Evolutionary conservation across 2,329 filamentous ascomycete species (phyloP).

Genomic region (Claviceps paspali): DNA sequence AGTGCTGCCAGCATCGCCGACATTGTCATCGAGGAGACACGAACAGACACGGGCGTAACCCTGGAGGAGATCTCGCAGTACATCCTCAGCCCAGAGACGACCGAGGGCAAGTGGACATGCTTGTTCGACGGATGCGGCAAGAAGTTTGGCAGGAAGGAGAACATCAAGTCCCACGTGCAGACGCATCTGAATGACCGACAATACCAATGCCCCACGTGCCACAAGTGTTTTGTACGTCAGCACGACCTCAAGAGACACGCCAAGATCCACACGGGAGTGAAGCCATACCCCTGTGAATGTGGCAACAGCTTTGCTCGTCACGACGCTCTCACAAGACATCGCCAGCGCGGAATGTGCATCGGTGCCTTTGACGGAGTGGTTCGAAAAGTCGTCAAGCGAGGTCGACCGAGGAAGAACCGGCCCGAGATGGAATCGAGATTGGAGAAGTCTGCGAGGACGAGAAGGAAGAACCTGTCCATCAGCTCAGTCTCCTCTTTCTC

Average conservation of each 20-base stretch:
- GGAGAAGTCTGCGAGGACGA: slow-evolving; percentile 39
- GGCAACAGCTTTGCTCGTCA: slow-evolving; percentile 90
- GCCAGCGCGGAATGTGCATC: slow-evolving; percentile 91
- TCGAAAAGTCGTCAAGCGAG: slow-evolving; percentile 45
- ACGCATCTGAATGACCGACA: slow-evolving; percentile 94
- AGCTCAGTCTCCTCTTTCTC: slow-evolving; percentile 39
- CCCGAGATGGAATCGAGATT: slow-evolving; percentile 40
- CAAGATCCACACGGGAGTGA: slow-evolving; percentile 93
- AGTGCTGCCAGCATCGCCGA: slow-evolving; percentile 44
- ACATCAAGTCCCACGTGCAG: slow-evolving; percentile 96
- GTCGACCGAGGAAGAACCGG: slow-evolving; percentile 45
- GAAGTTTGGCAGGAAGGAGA: slow-evolving; percentile 91
- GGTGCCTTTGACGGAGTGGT: slow-evolving; percentile 76
- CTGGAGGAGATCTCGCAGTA: slow-evolving; percentile 67
- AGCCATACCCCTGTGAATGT: slow-evolving; percentile 88
- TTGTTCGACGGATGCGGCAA: slow-evolving; percentile 69
- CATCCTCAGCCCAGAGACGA: slow-evolving; percentile 56
- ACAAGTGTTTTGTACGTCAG: slow-evolving; percentile 91
- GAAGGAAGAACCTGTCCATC: slow-evolving; percentile 38
- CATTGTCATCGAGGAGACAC: slow-evolving; percentile 50
- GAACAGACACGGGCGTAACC: slow-evolving; percentile 70
- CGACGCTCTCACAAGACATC: slow-evolving; percentile 84
- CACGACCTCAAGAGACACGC: slow-evolving; percentile 95
- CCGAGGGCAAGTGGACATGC: slow-evolving; percentile 69
- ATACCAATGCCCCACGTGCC: slow-evolving; percentile 83